These are phyloP conservation scores for Dothideomycetidae sp. DNA, from an alignment of 2,329 filamentous ascomycete genomes.

Conservation along the genomic window DNA sequence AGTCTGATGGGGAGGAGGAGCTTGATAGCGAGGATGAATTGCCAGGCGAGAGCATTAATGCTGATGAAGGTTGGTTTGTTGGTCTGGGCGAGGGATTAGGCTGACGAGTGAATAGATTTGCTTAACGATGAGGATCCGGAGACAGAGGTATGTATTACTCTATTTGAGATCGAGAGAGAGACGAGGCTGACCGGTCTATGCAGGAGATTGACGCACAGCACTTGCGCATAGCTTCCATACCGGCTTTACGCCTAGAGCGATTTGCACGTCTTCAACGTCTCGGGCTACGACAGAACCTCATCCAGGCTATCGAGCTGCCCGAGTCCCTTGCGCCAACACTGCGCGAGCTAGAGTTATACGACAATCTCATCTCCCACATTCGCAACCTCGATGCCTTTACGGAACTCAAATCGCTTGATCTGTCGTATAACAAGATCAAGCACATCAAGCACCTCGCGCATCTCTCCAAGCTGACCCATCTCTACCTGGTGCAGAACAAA, in stretches of 20 bases:
- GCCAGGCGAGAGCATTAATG: slow-evolving; percentile 59
- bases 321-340: slow-evolving; percentile 50
- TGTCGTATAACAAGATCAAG: slow-evolving; percentile 99
- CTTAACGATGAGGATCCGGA: slow-evolving; percentile 44
- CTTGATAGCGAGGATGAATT: slow-evolving; percentile 60
- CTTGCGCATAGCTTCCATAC: slow-evolving; percentile 64
- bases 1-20: slow-evolving; percentile 53
- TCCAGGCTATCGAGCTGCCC: slow-evolving; percentile 66
- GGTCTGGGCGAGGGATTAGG: not conserved
- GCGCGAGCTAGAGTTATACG: slow-evolving; percentile 83
- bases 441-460: slow-evolving; percentile 84
- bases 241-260: slow-evolving; percentile 64
- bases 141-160: slow-evolving; percentile 30
- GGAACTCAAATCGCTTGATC: slow-evolving; percentile 64
- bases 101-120: slow-evolving; percentile 35
- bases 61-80: slow-evolving; percentile 71
- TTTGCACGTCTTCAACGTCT: slow-evolving; percentile 58
- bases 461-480: slow-evolving; percentile 60
- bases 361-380: slow-evolving; percentile 84
- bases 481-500: slow-evolving; percentile 93
- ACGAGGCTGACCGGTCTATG: too few species aligned
- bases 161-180: too few species aligned
- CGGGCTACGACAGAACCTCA: slow-evolving; percentile 85
- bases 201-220: slow-evolving; percentile 85
- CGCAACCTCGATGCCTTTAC: slow-evolving; percentile 66